Evolutionary conservation across 768 basidiomycete species (phyloP).

Genomic region (Boletus bicolor): DNA sequence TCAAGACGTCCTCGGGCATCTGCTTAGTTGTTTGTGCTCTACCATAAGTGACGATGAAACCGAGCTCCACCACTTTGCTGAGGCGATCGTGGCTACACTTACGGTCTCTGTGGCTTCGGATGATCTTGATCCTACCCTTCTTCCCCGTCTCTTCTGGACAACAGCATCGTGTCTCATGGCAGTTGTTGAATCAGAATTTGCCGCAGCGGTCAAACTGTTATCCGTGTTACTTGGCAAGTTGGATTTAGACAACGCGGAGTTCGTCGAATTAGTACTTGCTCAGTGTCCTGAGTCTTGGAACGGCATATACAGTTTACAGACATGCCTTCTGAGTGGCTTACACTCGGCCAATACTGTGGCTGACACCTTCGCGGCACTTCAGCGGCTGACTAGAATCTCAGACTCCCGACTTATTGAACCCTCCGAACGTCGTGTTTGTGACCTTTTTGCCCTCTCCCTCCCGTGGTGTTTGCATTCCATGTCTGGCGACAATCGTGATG

Average conservation of each 20-base stretch:
- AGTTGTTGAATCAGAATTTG: constrained; percentile 77
- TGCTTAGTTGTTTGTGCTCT: constrained; percentile 80
- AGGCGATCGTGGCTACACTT: constrained; percentile 78
- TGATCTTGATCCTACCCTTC: constrained; percentile 56
- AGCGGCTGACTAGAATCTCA: constrained; percentile 55
- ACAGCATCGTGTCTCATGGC: constrained; percentile 78
- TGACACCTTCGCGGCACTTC: constrained; percentile 66
- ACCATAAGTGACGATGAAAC: constrained; percentile 75
- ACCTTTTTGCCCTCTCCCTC: constrained; percentile 76
- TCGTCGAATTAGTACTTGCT: constrained; percentile 63
- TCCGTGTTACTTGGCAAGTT: constrained; percentile 62
- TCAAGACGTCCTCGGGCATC: constrained; percentile 67
- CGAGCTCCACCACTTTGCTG: constrained; percentile 78
- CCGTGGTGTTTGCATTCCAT: constrained; percentile 88
- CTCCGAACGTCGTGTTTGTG: constrained; percentile 69
- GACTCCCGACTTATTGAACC: constrained; percentile 69
- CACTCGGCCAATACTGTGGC: constrained; percentile 71
- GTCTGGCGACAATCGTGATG: constrained; percentile 57
- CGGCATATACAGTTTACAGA: constrained; percentile 61
- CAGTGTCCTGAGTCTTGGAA: constrained; percentile 73
- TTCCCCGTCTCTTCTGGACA: constrained; percentile 89
- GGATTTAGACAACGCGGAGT: constrained; percentile 66
- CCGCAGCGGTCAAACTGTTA: constrained; percentile 61
- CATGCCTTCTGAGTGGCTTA: constrained; percentile 69
- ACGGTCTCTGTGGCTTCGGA: constrained; percentile 54